Evolutionary conservation across 2,329 filamentous ascomycete species (phyloP).

Genomic region (Aspergillus quadrilineatus): DNA sequence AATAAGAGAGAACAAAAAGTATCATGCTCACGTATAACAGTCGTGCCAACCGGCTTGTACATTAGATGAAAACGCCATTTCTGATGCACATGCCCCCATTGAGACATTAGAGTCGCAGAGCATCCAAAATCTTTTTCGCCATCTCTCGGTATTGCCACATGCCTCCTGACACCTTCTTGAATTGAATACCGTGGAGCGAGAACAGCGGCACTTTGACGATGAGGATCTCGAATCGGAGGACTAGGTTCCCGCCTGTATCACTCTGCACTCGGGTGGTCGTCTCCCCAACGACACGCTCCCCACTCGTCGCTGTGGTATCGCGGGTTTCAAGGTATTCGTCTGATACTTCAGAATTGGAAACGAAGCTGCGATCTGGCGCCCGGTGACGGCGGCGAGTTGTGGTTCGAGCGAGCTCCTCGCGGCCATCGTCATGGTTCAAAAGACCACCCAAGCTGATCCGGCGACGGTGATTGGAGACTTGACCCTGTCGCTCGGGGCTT

Average conservation of each 20-base stretch:
- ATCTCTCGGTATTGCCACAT: conserved; percentile 99
- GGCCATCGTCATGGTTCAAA: conserved; percentile 64
- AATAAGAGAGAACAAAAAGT: conserved; percentile 23
- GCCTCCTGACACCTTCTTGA: conserved; percentile 92
- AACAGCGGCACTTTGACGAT: conserved; percentile 96
- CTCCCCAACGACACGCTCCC: conserved; percentile 70
- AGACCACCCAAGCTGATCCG: conserved; percentile 82
- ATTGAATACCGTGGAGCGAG: conserved; percentile 91
- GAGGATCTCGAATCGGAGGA: conserved; percentile 89
- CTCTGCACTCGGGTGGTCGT: conserved; percentile 90
- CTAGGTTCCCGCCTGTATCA: conserved; percentile 80
- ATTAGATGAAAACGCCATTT: conserved; percentile 8
- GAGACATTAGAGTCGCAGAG: conserved; percentile 66
- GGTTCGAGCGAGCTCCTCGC: conserved; percentile 56
- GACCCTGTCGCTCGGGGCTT: conserved; percentile 54
- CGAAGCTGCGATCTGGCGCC: conserved; percentile 65
- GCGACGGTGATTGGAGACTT: conserved; percentile 62
- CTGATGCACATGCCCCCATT: conserved; percentile 17
- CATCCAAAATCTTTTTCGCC: conserved; percentile 90
- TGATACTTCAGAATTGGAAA: conserved; percentile 82
- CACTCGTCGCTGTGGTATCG: conserved; percentile 49
- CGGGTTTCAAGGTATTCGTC: conserved; percentile 64
- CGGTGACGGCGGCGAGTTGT: conserved; percentile 47
- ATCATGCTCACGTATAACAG: conserved; percentile 30
- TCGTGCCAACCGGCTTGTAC: conserved; percentile 21